phyloP scores from a whole-genome alignment of 73 alveolate species.

The Blepharisma japonicum region DNA sequence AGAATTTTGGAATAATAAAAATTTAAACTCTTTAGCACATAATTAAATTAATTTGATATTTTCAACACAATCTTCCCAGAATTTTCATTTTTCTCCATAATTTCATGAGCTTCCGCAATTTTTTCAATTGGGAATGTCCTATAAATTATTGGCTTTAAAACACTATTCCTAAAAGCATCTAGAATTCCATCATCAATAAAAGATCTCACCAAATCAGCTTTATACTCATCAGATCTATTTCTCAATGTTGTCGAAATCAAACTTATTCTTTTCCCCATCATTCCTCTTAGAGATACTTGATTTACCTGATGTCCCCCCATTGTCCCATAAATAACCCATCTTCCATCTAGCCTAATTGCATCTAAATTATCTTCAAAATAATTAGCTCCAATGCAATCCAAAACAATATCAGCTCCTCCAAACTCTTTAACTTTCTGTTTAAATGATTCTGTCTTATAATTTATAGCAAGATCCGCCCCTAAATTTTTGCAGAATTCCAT shows the following conservation, averaged over 20 bases:
- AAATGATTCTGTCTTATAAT: constrained; percentile 45
- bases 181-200: neutral
- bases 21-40: no score
- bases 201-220: neutral
- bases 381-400: constrained; percentile 58
- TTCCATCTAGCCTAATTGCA: constrained; percentile 43
- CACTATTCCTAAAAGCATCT: constrained; percentile 35
- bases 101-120: constrained; percentile 43
- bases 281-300: constrained; percentile 24
- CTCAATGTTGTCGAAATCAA: constrained; percentile 46
- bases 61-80: constrained; percentile 51
- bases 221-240: constrained; percentile 36
- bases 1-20: no score
- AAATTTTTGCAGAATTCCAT: constrained; percentile 40
- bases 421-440: constrained; percentile 42
- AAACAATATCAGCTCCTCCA: constrained; percentile 58
- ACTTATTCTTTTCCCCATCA: constrained; percentile 46
- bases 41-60: neutral
- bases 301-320: constrained; percentile 55
- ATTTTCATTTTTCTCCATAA: constrained; percentile 49
- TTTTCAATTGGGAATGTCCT: constrained; percentile 30
- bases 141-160: constrained; percentile 38
- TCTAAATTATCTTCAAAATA: constrained; percentile 46
- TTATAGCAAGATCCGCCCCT: constrained; percentile 56
- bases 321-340: constrained; percentile 66